Conservation (phyloP, 1,139 yeast species). For the Fermentozyma sake region DNA sequence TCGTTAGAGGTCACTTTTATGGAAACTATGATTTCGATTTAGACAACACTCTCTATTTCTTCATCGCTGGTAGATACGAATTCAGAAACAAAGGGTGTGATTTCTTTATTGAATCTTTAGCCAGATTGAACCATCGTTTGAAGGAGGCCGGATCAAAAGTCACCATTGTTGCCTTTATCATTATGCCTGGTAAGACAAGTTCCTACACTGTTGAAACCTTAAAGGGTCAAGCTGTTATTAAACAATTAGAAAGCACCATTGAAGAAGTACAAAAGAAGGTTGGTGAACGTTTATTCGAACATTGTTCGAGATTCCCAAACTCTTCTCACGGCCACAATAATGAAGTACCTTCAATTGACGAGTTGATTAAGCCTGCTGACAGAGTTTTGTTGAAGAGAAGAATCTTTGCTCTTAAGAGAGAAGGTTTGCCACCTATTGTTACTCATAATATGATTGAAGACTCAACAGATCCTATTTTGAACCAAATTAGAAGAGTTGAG, state of each 20-base stretch:
- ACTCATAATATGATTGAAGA: constrained; percentile 98
- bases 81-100: constrained; percentile 96
- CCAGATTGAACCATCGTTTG: constrained; percentile 83
- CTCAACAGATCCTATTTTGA: constrained; percentile 82
- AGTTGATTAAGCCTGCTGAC: constrained; percentile 82
- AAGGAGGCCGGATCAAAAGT: constrained; percentile 78
- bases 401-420: constrained; percentile 88
- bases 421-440: constrained; percentile 87
- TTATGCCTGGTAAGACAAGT: constrained; percentile 94
- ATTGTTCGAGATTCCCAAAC: constrained; percentile 79
- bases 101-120: constrained; percentile 88
- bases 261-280: constrained; percentile 84
- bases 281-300: constrained; percentile 85
- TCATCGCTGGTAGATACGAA: constrained; percentile 97
- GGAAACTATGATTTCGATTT: constrained; percentile 94
- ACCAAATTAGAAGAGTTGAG: constrained; percentile 88
- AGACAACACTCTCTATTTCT: constrained; percentile 89
- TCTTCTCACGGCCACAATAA: constrained; percentile 52
- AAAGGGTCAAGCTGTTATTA: constrained; percentile 93
- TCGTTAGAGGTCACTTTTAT: constrained; percentile 93
- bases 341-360: constrained; percentile 64
- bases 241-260: constrained; percentile 85
- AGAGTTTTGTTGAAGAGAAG: constrained; percentile 87
- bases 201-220: constrained; percentile 95
- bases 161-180: constrained; percentile 96